Evolutionary conservation across 345 rosid genomes (phyloP).

Genomic region (Ricinus communis): DNA sequence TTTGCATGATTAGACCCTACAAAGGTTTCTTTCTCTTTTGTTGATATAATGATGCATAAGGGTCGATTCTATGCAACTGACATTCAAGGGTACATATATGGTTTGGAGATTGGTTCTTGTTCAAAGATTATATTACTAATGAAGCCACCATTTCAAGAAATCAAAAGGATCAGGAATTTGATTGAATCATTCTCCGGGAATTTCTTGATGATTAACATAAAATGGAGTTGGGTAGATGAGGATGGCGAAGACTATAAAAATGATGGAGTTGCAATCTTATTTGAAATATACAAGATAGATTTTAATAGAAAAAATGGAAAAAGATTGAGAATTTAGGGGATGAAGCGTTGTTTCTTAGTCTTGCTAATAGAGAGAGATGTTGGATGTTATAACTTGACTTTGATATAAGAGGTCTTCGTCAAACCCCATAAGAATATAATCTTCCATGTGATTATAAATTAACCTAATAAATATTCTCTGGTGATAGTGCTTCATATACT

Average conservation of each 20-base stretch:
- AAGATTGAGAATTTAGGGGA: not conserved
- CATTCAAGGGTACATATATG: not conserved
- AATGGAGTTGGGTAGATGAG: constrained; percentile 2
- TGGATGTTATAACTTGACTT: not conserved
- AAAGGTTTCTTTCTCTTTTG: not conserved
- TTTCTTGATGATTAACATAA: not conserved
- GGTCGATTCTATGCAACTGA: constrained; percentile 10
- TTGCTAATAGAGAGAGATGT: no score
- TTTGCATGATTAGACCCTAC: not conserved
- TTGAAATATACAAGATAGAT: constrained; percentile 8
- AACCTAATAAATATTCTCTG: no score
- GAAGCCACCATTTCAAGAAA: not conserved
- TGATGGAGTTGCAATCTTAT: not conserved
- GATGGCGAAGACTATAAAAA: not conserved
- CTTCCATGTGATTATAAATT: no score
- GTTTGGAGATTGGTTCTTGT: not conserved
- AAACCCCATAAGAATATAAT: no score
- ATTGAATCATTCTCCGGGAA: not conserved
- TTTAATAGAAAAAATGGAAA: not conserved
- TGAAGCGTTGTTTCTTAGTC: constrained; percentile 1
- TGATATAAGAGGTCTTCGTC: no score
- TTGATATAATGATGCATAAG: constrained; percentile 4
- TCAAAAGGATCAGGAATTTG: not conserved
- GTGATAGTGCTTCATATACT: no score
- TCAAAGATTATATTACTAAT: not conserved